Evolutionary conservation across 2,329 filamentous ascomycete genomes (phyloP).

Genomic region (Aspergillus eucalypticola): DNA sequence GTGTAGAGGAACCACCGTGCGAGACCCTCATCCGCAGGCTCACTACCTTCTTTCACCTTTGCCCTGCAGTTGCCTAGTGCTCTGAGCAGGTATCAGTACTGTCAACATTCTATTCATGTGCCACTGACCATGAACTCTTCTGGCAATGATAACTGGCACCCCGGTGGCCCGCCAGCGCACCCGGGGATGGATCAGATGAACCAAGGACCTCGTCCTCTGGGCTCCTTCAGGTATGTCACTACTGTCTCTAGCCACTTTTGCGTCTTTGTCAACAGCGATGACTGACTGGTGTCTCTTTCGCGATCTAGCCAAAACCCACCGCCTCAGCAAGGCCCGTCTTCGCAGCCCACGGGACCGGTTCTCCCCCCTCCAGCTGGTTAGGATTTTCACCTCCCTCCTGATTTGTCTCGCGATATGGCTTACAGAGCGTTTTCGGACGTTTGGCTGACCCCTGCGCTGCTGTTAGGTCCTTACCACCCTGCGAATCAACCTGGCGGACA

Average conservation of each 20-base stretch:
- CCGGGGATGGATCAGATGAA: slow-evolving; percentile 46
- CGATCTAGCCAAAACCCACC: slow-evolving; percentile 39
- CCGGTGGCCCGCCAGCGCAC: slow-evolving; percentile 43
- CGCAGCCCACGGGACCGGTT: slow-evolving; percentile 41
- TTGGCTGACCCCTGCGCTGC: slow-evolving; percentile 21
- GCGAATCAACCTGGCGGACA: slow-evolving; percentile 46
- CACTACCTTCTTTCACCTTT: slow-evolving; percentile 3
- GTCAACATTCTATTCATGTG: slow-evolving; percentile 21
- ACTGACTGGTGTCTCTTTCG: slow-evolving; percentile 13
- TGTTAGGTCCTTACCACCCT: slow-evolving; percentile 44
- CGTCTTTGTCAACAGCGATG: background rate
- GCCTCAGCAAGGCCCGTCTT: slow-evolving; percentile 40
- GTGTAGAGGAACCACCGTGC: slow-evolving; percentile 24
- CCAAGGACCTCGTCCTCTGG: slow-evolving; percentile 45
- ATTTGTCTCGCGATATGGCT: background rate
- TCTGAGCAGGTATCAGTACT: slow-evolving; percentile 3
- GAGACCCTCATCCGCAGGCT: slow-evolving; percentile 13
- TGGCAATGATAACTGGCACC: slow-evolving; percentile 47
- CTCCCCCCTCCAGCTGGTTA: slow-evolving; percentile 44
- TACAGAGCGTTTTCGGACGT: background rate
- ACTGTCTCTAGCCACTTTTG: background rate
- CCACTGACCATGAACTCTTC: slow-evolving; percentile 41
- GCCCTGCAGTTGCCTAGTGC: background rate
- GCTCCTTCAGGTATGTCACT: slow-evolving; percentile 46
- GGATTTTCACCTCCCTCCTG: slow-evolving; percentile 15